Evolutionary conservation across 805 yeast genomes (phyloP), one percentile per base, ranked within the genome.

Genomic region (Jamesozyma piceae): DNA sequence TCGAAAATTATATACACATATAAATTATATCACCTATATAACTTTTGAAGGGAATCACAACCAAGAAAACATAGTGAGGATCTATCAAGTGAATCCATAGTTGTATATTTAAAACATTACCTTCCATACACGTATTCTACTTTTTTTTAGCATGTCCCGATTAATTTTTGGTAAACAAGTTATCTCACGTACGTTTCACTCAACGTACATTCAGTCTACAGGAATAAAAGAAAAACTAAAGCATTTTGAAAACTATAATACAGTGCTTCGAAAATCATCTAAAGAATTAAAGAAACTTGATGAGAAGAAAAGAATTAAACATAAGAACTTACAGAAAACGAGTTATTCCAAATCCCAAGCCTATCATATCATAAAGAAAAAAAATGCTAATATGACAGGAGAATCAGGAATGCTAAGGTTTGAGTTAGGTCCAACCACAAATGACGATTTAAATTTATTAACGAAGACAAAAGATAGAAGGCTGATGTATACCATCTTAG

Each of bases 401-500:
- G 10, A 3, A 14, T 24, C 17, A 13, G 28, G 18, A 13, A 24
- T 22, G 10, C 15, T 20, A 10, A 37, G 17, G 20, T 34, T 55
- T 6, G 47, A 54, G 1, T 39, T 68, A 4, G 72, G 72, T 0
- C 71, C 72, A 0, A 52, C 59, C 2, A 60, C 63, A 29, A 49
- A 62, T 28, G 56, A 59, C 1, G 71, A 68, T 53, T 32, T 63
- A 13, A 48, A 56, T 24, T 58, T 51, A 39, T 49, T 67, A 35
- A 43, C 60, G 2, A 30, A 44, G n/a, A 47, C 62, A 2, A 65
- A 57, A 5, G 74, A 78, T 49, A 62, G 65, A 41, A 59, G 75
- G 39, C 58, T 82, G 43, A 49, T 76, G 33, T 73, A 73, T 53
- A 67, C 72, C 2, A 63, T 81, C 5, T 54, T 82, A 21, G 90